These are phyloP conservation scores for Hirsutella thompsonii DNA, from an alignment of 2,329 filamentous ascomycete species.

Conservation along the genomic window DNA sequence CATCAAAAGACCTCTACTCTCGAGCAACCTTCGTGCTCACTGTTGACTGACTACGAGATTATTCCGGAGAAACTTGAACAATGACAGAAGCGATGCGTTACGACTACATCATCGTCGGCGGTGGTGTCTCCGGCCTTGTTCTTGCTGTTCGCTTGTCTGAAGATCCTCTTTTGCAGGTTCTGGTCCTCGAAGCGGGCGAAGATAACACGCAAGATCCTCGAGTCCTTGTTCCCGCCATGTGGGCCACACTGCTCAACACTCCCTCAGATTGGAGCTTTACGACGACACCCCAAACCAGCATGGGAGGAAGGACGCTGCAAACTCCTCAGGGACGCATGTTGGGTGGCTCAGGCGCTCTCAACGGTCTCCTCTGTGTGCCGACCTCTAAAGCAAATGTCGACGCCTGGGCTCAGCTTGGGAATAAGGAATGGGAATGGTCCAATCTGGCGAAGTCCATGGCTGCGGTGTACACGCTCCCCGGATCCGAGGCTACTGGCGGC, in stretches of 20 bases:
- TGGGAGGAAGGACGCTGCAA: background rate
- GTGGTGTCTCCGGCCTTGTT: background rate
- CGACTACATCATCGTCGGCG: background rate
- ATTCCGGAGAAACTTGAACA: too few species aligned
- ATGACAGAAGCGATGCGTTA: background rate
- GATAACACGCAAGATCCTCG: background rate
- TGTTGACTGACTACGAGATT: too few species aligned
- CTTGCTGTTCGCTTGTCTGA: background rate
- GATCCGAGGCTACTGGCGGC: too few species aligned
- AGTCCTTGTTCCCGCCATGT: background rate
- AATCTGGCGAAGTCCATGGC: too few species aligned
- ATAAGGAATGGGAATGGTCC: conserved; percentile 13
- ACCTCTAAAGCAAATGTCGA: conserved; percentile 8
- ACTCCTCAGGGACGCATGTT: background rate
- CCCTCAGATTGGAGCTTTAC: background rate
- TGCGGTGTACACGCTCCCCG: too few species aligned
- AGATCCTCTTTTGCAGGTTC: background rate
- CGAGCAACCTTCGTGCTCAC: too few species aligned
- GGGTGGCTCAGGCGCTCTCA: conserved; percentile 22
- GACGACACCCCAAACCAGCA: background rate
- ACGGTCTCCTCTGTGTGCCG: conserved; percentile 30
- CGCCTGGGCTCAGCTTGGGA: conserved; percentile 13
- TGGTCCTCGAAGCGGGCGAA: background rate
- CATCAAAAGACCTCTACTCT: too few species aligned
- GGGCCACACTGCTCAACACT: background rate